These are phyloP conservation scores for Leucocoprinus sp. DNA, from an alignment of 768 basidiomycete genomes.

Conservation along the genomic window DNA sequence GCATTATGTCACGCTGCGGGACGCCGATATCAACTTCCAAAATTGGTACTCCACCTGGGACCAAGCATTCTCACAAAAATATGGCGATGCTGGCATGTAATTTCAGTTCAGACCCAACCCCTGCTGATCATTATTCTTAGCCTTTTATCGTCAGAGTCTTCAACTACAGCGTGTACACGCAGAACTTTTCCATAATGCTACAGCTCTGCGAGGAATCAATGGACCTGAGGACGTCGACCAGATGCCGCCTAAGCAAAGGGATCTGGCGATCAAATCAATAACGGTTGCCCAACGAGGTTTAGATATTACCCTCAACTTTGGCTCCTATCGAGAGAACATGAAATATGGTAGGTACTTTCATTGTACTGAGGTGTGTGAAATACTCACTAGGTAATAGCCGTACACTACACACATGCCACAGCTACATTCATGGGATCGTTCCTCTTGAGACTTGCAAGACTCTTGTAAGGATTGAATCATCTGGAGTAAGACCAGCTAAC, in stretches of 20 bases:
- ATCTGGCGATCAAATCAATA: slow-evolving; percentile 78
- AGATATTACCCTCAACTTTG: slow-evolving; percentile 79
- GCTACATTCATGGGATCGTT: slow-evolving; percentile 93
- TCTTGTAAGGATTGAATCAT: slow-evolving; percentile 55
- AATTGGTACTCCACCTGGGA: slow-evolving; percentile 83
- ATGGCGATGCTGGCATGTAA: slow-evolving; percentile 65
- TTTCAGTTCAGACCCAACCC: too few species aligned
- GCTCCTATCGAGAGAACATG: slow-evolving; percentile 84
- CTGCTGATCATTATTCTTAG: slow-evolving; percentile 24
- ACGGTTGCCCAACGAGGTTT: slow-evolving; percentile 71
- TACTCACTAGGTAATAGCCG: slow-evolving; percentile 37
- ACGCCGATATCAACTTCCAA: slow-evolving; percentile 71
- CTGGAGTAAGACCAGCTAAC: background rate
- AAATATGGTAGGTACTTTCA: slow-evolving; percentile 60
- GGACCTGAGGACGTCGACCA: slow-evolving; percentile 80
- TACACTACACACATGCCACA: slow-evolving; percentile 87
- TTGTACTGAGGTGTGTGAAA: background rate
- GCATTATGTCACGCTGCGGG: slow-evolving; percentile 63
- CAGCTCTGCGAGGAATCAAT: slow-evolving; percentile 72
- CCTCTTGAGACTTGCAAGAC: slow-evolving; percentile 72
- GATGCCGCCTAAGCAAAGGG: slow-evolving; percentile 71
- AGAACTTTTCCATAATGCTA: slow-evolving; percentile 81
- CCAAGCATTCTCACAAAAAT: slow-evolving; percentile 70
- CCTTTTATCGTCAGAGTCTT: slow-evolving; percentile 81
- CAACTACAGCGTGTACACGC: slow-evolving; percentile 85